Conservation (phyloP, 73 alveolate genomes). For the Uronychia setigera region DNA sequence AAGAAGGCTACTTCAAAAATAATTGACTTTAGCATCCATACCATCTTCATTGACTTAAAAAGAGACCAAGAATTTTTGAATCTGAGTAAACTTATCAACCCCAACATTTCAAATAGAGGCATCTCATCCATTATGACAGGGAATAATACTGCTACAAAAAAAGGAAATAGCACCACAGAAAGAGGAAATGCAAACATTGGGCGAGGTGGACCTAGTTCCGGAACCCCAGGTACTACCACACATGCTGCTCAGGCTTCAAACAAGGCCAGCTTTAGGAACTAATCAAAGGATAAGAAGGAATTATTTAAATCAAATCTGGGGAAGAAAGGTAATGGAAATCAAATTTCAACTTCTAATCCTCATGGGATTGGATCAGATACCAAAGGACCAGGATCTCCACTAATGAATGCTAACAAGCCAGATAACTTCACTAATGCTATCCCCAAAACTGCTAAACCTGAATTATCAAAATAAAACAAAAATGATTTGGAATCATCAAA, state of each 20-base stretch:
- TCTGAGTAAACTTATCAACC: neutral
- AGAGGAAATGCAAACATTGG: neutral
- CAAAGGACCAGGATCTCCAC: neutral
- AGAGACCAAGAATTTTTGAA: conserved; percentile 27
- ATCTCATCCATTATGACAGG: too few relatives aligned
- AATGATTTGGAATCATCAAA: too few relatives aligned
- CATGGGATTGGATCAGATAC: neutral
- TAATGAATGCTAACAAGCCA: neutral
- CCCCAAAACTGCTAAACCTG: neutral
- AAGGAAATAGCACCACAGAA: neutral
- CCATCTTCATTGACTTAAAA: conserved; percentile 15
- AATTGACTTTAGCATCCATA: neutral
- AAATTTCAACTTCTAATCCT: neutral
- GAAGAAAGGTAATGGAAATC: neutral
- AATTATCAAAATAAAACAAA: too few relatives aligned
- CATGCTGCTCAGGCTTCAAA: neutral
- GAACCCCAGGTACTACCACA: neutral
- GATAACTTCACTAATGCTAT: neutral
- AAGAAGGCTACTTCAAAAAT: conserved; percentile 22
- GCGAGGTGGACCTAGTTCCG: neutral
- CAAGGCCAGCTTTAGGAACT: neutral
- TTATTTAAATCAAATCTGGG: neutral
- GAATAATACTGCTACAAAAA: neutral
- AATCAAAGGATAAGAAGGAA: neutral
- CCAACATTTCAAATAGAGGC: neutral